Conservation (phyloP, 371 early-diverging fungal genomes). For the Basidiobolus meristosporus region DNA sequence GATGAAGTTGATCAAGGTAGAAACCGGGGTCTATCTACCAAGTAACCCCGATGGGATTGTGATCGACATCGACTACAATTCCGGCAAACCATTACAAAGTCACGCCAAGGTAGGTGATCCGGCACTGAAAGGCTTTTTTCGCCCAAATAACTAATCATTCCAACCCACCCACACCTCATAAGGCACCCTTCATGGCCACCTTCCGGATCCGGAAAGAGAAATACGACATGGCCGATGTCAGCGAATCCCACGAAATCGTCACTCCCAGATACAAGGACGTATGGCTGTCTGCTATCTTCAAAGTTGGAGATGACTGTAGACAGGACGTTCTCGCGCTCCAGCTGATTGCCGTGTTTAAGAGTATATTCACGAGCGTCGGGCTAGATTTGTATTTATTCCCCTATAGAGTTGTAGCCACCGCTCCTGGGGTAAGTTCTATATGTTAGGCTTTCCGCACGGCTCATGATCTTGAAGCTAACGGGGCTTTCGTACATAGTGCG, state of each 20-base stretch:
- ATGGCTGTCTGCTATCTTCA: constrained; percentile 90
- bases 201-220: constrained; percentile 63
- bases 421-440: constrained; percentile 48
- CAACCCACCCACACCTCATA: too few species aligned
- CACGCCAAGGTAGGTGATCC: constrained; percentile 76
- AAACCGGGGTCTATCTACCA: constrained; percentile 94
- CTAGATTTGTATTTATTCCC: constrained; percentile 94
- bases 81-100: constrained; percentile 93
- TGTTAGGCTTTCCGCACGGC: background rate
- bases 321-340: constrained; percentile 98
- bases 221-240: constrained; percentile 1
- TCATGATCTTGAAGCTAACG: background rate
- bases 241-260: constrained; percentile 11
- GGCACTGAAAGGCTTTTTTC: background rate
- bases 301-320: constrained; percentile 98
- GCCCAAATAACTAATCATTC: background rate
- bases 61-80: constrained; percentile 84
- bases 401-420: constrained; percentile 96
- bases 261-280: constrained; percentile 17
- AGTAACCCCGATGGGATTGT: constrained; percentile 93
- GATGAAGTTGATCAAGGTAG: constrained; percentile 84
- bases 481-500: constrained; percentile 42
- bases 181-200: constrained; percentile 98
- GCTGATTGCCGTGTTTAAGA: constrained; percentile 92
- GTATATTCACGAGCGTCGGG: constrained; percentile 80